Base-by-base conservation (phyloP, 805 yeast species). In the Wickerhamomyces ciferrii region DNA sequence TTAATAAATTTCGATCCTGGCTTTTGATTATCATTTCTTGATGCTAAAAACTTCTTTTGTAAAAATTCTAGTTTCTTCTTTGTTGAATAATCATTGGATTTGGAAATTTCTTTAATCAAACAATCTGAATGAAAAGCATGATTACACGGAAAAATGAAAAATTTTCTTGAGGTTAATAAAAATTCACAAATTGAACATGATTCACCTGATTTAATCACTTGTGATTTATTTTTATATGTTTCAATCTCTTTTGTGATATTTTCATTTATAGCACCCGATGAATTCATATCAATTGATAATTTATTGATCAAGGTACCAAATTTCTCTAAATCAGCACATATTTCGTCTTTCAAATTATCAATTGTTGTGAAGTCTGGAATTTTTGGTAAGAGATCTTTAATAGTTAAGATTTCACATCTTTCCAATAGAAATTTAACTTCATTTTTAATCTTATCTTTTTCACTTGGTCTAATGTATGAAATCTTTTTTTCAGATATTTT, bases 101-200 rank as follows among this genome's bases (percentile, higher is more conserved):
- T 70, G 44, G 84, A 59, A 31, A 85, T 78, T 35, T 69, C 69
- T 47, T 78, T 75, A 7, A 85, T 77, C n/a, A 89, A 63, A 67
- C 99, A 94, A 60, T 90, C 96, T 43, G 82, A 83, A 60, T 94
- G 98, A 66, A 87, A 86, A 5, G 87, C 79, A 62, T 94, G 99
- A 47, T 78, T 84, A 61, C 99, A 94, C 0, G 97, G 97, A 59
- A 88, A 94, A 5, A 83, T 79, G 45, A 83, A 75, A 54, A 90
- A 90, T 59, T 81, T 85, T 47, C 89, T 76, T 4, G 83, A 77
- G 3, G 88, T 75, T 40, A 92, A 68, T 9, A 94, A 75, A 53
- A 75, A 75, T n/a, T 71, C 67, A 63, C 98, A 92, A 4, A 80
- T 53, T 39, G 75, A 68, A 67, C 99, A 94, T 0, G 92, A 77